Percentiles rank a stretch among this genome's conserved stretches.
These are phyloP conservation scores for Gloeophyllum trabeum DNA, from an alignment of 768 basidiomycete genomes.

Conservation along the genomic window DNA sequence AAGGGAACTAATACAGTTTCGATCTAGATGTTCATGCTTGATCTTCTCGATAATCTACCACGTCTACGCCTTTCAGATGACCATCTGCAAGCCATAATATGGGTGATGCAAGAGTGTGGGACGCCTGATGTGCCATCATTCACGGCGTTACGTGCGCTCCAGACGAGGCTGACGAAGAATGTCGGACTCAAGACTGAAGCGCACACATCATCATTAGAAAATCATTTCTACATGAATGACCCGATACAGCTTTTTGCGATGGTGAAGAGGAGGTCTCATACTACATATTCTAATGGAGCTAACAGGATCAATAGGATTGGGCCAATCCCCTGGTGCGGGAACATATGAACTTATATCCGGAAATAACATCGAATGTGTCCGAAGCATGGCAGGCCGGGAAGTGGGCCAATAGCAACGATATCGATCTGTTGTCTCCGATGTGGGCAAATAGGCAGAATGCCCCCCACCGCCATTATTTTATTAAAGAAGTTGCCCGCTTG, in stretches of 20 bases:
- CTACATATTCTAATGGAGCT: background rate
- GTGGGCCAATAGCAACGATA: constrained; percentile 9
- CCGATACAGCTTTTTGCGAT: constrained; percentile 1
- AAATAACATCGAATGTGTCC: constrained; percentile 8
- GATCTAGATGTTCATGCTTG: constrained; percentile 22
- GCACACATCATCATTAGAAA: constrained; percentile 15
- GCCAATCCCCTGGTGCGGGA: constrained; percentile 15
- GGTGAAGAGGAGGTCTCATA: background rate
- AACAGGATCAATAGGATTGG: constrained; percentile 12
- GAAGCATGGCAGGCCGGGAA: constrained; percentile 18
- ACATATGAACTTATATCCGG: constrained; percentile 16
- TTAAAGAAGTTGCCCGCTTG: constrained; percentile 14
- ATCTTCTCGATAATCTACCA: constrained; percentile 21
- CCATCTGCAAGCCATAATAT: constrained; percentile 19
- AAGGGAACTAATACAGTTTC: too few species aligned
- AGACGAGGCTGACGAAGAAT: constrained; percentile 10
- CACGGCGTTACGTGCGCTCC: constrained; percentile 13
- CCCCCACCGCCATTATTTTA: constrained; percentile 16
- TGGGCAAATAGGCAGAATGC: constrained; percentile 10
- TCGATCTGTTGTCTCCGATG: constrained; percentile 14
- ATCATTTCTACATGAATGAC: constrained; percentile 19
- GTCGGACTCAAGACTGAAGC: constrained; percentile 8
- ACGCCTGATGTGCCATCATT: constrained; percentile 20
- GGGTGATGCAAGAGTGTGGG: constrained; percentile 20
- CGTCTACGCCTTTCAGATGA: constrained; percentile 20